Evolutionary conservation across 2,329 filamentous ascomycete species (phyloP).

Genomic region (Aspergillus tamarii): DNA sequence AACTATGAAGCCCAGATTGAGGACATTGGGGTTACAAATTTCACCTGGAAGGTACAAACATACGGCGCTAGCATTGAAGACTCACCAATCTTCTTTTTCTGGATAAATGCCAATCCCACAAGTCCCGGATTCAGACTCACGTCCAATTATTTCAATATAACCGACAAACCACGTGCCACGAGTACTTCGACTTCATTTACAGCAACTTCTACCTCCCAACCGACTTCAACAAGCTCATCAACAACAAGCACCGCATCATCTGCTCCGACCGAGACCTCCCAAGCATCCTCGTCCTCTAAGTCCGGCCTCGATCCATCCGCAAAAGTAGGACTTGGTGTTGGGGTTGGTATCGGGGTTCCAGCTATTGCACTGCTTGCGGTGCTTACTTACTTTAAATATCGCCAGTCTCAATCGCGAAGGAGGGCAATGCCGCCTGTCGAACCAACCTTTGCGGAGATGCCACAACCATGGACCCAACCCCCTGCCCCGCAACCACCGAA

Average conservation of each 20-base stretch:
- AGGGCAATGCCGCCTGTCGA: background rate
- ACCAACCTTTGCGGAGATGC: background rate
- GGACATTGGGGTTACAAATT: conserved; percentile 14
- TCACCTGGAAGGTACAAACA: conserved; percentile 24
- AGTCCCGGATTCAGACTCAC: conserved; percentile 15
- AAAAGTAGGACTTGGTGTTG: conserved; percentile 19
- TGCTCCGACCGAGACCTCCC: background rate
- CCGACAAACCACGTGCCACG: conserved; percentile 8
- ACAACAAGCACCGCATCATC: background rate
- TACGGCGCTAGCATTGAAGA: conserved; percentile 18
- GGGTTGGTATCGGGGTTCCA: conserved; percentile 14
- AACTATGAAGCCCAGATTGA: conserved; percentile 5
- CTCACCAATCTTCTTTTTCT: conserved; percentile 24
- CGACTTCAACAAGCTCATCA: background rate
- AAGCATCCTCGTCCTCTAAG: background rate
- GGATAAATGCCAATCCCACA: conserved; percentile 17
- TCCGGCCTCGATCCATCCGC: conserved; percentile 3
- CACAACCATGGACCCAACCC: background rate
- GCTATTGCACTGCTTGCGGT: conserved; percentile 9
- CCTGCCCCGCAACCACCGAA: background rate
- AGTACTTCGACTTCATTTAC: background rate
- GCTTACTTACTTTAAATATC: conserved; percentile 12
- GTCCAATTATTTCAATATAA: conserved; percentile 24
- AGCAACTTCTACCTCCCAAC: background rate
- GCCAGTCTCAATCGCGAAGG: background rate